A percentile compares a stretch with the other conserved stretches of the same genome.
phyloP scores from a whole-genome alignment of 2,329 filamentous ascomycete genomes.

The Colletotrichum gigasporum region DNA sequence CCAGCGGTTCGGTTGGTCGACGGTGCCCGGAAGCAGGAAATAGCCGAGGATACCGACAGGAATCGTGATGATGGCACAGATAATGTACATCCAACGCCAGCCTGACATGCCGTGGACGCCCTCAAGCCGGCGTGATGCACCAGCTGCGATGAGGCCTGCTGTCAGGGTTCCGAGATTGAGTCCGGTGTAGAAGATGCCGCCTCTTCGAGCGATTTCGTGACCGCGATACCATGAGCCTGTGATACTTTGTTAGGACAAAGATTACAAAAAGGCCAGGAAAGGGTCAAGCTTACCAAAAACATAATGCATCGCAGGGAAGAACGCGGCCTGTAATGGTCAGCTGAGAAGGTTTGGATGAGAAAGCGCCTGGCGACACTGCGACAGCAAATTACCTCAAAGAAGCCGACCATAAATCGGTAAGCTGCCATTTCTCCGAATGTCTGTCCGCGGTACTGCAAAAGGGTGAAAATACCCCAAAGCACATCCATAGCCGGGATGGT shows the following conservation, averaged over 20 bases:
- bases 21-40: conserved; percentile 46
- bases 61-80: conserved; percentile 54
- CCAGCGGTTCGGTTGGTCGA: conserved; percentile 40
- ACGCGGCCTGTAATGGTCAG: conserved; percentile 44
- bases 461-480: conserved; percentile 65
- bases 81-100: conserved; percentile 59
- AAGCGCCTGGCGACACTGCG: too few species aligned
- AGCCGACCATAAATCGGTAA: conserved; percentile 44
- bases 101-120: conserved; percentile 49
- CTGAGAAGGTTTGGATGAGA: conserved; percentile 39
- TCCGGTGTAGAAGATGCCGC: conserved; percentile 54
- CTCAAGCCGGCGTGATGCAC: conserved; percentile 51
- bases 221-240: conserved; percentile 60
- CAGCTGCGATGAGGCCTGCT: conserved; percentile 55
- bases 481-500: conserved; percentile 48
- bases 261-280: too few species aligned
- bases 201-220: conserved; percentile 47
- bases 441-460: conserved; percentile 46
- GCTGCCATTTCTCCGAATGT: conserved; percentile 35
- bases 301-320: conserved; percentile 45
- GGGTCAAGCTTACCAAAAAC: conserved; percentile 53
- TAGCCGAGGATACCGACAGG: conserved; percentile 49
- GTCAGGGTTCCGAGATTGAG: conserved; percentile 56
- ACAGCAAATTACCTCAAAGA: conserved; percentile 35
- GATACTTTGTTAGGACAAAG: background rate